phyloP scores from a whole-genome alignment of 768 basidiomycete genomes.

The Boletus rubropictus region DNA sequence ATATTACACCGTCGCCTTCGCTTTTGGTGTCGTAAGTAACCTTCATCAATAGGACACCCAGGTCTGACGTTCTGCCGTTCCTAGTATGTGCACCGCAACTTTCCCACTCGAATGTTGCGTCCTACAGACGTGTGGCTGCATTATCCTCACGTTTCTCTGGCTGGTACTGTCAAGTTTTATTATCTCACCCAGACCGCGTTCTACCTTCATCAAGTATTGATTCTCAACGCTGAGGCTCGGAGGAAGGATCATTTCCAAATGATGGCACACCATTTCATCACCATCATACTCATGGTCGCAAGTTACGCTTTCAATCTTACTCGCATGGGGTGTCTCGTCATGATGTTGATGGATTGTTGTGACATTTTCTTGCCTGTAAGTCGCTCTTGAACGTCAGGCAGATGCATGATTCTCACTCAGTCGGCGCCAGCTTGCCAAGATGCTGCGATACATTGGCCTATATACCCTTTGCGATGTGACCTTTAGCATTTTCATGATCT shows the following conservation, averaged over 20 bases:
- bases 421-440: slow-evolving; percentile 75
- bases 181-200: slow-evolving; percentile 83
- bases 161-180: slow-evolving; percentile 83
- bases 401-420: slow-evolving; percentile 1
- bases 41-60: slow-evolving; percentile 1
- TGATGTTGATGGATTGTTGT: slow-evolving; percentile 90
- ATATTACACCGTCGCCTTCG: slow-evolving; percentile 75
- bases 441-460: slow-evolving; percentile 79
- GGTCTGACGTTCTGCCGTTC: slow-evolving; percentile 8
- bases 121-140: slow-evolving; percentile 66
- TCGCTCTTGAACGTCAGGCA: slow-evolving; percentile 9
- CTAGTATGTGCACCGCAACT: slow-evolving; percentile 74
- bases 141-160: slow-evolving; percentile 79
- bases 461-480: slow-evolving; percentile 62
- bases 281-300: slow-evolving; percentile 64
- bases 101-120: slow-evolving; percentile 61
- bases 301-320: slow-evolving; percentile 85
- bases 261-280: slow-evolving; percentile 94
- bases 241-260: slow-evolving; percentile 94
- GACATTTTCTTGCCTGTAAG: slow-evolving; percentile 90
- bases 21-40: slow-evolving; percentile 74
- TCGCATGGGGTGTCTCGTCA: slow-evolving; percentile 82
- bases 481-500: slow-evolving; percentile 79
- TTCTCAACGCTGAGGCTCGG: slow-evolving; percentile 87
- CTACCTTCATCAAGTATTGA: slow-evolving; percentile 87